Evolutionary conservation across 176 grass and related monocot species (phyloP), one percentile per base, ranked within the genome.

Genomic region (Saccharum officinarum): DNA sequence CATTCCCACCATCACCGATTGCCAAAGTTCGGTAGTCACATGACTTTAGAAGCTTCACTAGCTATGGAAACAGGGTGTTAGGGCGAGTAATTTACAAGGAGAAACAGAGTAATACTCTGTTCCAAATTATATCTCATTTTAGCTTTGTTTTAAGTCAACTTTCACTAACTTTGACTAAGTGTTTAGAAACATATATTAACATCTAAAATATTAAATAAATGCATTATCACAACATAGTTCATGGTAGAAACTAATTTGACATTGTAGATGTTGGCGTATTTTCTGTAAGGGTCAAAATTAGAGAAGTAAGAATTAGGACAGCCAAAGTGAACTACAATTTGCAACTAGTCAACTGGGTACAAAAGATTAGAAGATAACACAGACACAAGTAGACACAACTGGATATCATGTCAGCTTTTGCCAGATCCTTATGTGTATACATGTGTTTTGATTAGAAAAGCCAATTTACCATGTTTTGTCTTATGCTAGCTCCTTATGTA

Each of bases 1-100:
- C 96, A 92, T 98, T 98, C 74, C 93, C 96, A 87, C 96, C 96
- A 73, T 98, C 96, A 65, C 96, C 96, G 83, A 98, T 98, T 64
- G 96, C 96, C 82, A 95, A 86, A 87, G 93, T 98, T 92, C 91
- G 91, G 85, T 98, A 98, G 88, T 98, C 96, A 82, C 96, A 98
- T 52, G 93, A 95, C 79, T 98, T 98, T 39, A 98, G 77, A 70
- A 98, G 91, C 86, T 94, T 85, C 39, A 98, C 91, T 73, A 98
- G 89, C 96, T 98, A 85, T 28, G 61, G 22, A 85, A 79, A 79
- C 69, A 74, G 8, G 73, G 4, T 31, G 4, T 79, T 46, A 75
- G 54, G 22, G 17, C n/a, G 52, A 73, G 55, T 85, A 81, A 41
- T 20, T 42, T 31, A 67, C 45, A 33, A 46, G 57, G 67, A 72